Evolutionary conservation across 2,329 filamentous ascomycete species (phyloP).

Genomic region (Conoideocrella luteorostrata): DNA sequence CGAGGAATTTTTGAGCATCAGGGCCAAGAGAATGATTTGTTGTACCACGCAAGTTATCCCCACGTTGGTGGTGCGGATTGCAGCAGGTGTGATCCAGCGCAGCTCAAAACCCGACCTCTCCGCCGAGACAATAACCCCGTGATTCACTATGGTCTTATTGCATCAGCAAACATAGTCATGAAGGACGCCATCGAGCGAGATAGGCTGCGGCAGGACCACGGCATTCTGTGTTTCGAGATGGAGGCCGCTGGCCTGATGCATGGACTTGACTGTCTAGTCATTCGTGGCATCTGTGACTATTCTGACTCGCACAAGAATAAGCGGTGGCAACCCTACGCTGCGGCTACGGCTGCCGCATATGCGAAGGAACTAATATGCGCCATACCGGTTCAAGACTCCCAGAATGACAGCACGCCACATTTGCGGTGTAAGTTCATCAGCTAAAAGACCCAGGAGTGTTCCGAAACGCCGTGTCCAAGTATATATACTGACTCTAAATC

Average conservation of each 20-base stretch:
- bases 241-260: background rate
- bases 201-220: background rate
- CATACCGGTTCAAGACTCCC: too few relatives aligned
- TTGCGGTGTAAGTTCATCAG: too few relatives aligned
- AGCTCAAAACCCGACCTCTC: background rate
- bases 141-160: background rate
- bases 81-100: background rate
- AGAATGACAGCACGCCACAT: too few relatives aligned
- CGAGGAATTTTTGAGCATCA: too few relatives aligned
- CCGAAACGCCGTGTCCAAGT: too few relatives aligned
- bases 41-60: too few relatives aligned
- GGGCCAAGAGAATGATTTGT: too few relatives aligned
- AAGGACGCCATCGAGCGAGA: background rate
- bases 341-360: background rate
- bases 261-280: background rate
- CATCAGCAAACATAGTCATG: background rate
- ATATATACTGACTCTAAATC: too few relatives aligned
- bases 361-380: slow-evolving; percentile 7
- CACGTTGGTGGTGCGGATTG: too few relatives aligned
- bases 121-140: background rate
- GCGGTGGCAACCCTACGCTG: background rate
- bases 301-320: background rate
- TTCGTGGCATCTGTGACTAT: background rate
- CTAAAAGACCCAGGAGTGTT: too few relatives aligned
- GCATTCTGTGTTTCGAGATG: too few relatives aligned